These are phyloP conservation scores for Dothidotthia symphoricarpi DNA, from an alignment of 2,329 filamentous ascomycete genomes.

Conservation along the genomic window DNA sequence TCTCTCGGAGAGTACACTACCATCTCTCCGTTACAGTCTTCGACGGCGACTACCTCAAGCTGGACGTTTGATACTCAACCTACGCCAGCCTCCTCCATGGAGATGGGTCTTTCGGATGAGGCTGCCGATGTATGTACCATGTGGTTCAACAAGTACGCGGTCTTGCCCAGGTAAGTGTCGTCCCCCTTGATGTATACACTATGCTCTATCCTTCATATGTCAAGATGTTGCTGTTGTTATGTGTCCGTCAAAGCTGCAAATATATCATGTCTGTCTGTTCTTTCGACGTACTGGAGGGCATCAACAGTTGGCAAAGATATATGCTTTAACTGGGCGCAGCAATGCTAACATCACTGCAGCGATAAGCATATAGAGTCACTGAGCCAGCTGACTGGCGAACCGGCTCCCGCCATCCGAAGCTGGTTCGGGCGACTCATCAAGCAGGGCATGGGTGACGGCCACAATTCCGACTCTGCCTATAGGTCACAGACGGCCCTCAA, in stretches of 20 bases:
- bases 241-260: too few relatives aligned
- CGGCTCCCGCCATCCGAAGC: conserved; percentile 32
- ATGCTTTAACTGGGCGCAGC: too few relatives aligned
- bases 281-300: too few relatives aligned
- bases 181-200: too few relatives aligned
- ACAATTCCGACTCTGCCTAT: conserved; percentile 35
- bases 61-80: conserved; percentile 26
- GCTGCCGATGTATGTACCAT: conserved; percentile 40
- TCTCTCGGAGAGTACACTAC: conserved; percentile 19
- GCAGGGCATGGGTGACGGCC: conserved; percentile 34
- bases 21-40: conserved; percentile 24
- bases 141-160: conserved; percentile 41
- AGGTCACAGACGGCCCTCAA: conserved; percentile 38
- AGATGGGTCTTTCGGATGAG: conserved; percentile 35
- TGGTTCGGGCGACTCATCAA: conserved; percentile 41
- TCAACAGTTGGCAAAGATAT: too few relatives aligned
- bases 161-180: conserved; percentile 27
- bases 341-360: conserved; percentile 11
- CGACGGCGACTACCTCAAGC: conserved; percentile 20
- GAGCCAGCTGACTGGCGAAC: conserved; percentile 38
- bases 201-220: neutral
- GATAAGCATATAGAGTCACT: conserved; percentile 39
- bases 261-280: too few relatives aligned
- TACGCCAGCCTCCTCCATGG: conserved; percentile 16
- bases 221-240: neutral